Conservation (phyloP, 257 asterid genomes). For the Solanum habrochaites region DNA sequence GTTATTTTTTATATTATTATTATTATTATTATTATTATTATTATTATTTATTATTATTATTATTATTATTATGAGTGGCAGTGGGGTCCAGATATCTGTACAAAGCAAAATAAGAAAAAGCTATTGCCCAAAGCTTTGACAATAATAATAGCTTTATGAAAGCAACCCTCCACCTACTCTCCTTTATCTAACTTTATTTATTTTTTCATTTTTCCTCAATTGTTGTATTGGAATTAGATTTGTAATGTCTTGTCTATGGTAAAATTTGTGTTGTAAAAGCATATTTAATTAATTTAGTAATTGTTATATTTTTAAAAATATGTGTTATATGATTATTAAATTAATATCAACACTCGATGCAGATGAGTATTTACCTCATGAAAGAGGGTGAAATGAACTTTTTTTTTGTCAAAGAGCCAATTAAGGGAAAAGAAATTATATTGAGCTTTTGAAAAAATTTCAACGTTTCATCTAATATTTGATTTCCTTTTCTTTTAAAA, state of each 20-base stretch:
- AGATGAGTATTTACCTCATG: not conserved
- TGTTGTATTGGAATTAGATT: conserved; percentile 18
- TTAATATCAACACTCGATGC: not conserved
- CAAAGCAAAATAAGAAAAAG: conserved; percentile 33
- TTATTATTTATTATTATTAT: not conserved
- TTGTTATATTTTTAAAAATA: not conserved
- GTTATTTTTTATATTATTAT: conserved; percentile 1
- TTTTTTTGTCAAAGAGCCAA: not conserved
- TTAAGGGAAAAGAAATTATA: not conserved
- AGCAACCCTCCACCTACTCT: conserved; percentile 41
- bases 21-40: no score
- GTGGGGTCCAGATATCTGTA: conserved; percentile 25
- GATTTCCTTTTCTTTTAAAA: not conserved
- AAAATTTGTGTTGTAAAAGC: no score
- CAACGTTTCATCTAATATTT: not conserved
- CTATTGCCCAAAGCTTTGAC: conserved; percentile 53
- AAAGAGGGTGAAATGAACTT: not conserved
- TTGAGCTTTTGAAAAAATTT: not conserved
- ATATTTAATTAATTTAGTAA: not conserved
- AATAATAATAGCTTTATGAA: conserved; percentile 47
- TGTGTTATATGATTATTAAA: not conserved
- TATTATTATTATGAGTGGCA: conserved; percentile 9
- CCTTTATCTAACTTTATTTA: not conserved
- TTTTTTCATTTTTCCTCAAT: not conserved
- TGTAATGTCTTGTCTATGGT: conserved; percentile 8